phyloP scores from a whole-genome alignment of 495 filamentous ascomycete species.

The Arthonia radiata region DNA sequence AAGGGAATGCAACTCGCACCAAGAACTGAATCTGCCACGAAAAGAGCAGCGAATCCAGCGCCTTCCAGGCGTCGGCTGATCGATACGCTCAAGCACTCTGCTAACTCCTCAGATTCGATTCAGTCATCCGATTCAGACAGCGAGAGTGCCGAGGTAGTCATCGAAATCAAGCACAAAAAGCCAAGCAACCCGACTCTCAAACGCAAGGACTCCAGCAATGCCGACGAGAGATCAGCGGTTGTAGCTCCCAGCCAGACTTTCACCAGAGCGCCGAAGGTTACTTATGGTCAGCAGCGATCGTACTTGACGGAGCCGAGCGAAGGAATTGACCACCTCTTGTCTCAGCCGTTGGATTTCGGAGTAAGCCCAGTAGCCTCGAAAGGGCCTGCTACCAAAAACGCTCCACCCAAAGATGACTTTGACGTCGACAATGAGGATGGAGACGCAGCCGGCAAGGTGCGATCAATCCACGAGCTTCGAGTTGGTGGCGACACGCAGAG shows the following conservation, averaged over 20 bases:
- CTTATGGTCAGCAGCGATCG: constrained; percentile 37
- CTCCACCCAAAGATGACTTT: background rate
- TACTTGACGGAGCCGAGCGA: constrained; percentile 25
- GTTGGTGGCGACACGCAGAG: constrained; percentile 66
- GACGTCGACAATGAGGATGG: constrained; percentile 28
- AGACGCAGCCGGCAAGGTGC: constrained; percentile 26
- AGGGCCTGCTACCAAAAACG: background rate
- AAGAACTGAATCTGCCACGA: no score
- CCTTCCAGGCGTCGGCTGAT: constrained; percentile 8
- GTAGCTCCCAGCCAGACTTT: constrained; percentile 4
- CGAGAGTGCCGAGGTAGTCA: constrained; percentile 3
- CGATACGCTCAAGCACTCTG: constrained; percentile 9
- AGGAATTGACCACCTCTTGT: constrained; percentile 8
- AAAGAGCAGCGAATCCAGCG: no score
- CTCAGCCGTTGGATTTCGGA: constrained; percentile 5
- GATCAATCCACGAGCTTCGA: constrained; percentile 73
- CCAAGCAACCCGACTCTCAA: background rate
- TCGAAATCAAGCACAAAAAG: constrained; percentile 1
- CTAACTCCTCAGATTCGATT: constrained; percentile 2
- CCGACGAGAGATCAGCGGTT: constrained; percentile 1
- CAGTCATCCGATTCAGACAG: constrained; percentile 2
- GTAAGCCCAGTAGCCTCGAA: constrained; percentile 4
- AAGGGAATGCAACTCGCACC: no score
- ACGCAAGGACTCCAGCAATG: background rate
- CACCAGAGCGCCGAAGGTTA: constrained; percentile 21